These are phyloP conservation scores for Gossypium arboreum DNA, from an alignment of 345 rosid species.

Conservation along the genomic window DNA sequence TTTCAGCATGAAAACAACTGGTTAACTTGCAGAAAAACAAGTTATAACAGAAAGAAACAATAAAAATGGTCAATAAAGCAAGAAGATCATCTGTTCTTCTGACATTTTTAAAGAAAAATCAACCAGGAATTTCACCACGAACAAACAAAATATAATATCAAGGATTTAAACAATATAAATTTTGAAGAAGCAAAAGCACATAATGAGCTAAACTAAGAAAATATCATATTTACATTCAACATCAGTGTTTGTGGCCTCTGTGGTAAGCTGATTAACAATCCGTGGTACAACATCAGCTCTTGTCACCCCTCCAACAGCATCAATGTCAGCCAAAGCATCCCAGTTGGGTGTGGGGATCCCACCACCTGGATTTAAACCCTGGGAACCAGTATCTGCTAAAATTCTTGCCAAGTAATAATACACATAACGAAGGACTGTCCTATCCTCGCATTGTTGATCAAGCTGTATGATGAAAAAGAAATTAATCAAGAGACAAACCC, in stretches of 20 bases:
- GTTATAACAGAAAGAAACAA: no score
- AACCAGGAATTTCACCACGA: neutral
- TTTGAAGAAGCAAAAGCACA: neutral
- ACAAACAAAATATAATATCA: neutral
- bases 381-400: conserved; percentile 76
- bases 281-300: conserved; percentile 98
- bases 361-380: conserved; percentile 90
- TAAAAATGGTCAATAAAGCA: no score
- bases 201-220: neutral
- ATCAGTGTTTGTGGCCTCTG: conserved; percentile 71
- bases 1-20: neutral
- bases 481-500: neutral
- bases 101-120: neutral
- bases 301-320: conserved; percentile 96
- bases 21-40: neutral
- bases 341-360: conserved; percentile 99
- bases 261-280: conserved; percentile 72
- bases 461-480: conserved; percentile 52
- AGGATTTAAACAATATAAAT: neutral
- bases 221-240: conserved; percentile 58
- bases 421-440: conserved; percentile 90
- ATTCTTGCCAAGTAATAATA: conserved; percentile 98
- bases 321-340: conserved; percentile 99
- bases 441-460: conserved; percentile 93
- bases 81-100: neutral